Base-by-base conservation (phyloP, 768 basidiomycete genomes). In the Infundibulicybe gibba region DNA sequence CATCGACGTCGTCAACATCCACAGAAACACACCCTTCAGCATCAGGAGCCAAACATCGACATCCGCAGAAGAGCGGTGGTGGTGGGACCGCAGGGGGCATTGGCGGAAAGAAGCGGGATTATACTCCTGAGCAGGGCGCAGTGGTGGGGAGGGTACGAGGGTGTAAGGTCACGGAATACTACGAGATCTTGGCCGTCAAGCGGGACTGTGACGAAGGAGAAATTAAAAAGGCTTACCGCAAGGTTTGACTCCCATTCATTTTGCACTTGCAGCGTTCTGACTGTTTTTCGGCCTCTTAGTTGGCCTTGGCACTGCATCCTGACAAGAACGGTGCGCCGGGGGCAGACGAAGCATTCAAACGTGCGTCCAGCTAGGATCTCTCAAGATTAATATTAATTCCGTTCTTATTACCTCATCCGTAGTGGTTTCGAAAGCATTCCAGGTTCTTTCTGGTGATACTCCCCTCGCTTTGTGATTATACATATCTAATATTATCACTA, bases 381-480 rank as follows among this genome's bases (percentile, higher is more conserved):
- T 33, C 15, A 21, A 34, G 21, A 34, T 40, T 38, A 25, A 40
- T 15, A 45, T 41, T 13, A 44, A 30, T 47, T 43, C 21, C 37
- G 5, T 19, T 49, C 41, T 50, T 48, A 17, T 49, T 42, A 16
- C 47, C 44, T 20, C 41, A 30, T 49, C 45, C 46, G 10, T 59
- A 98, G 95, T 94, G 87, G 92, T 98, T 21, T 95, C 93, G 3
- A 97, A 97, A 68, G 94, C 94, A 9, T 98, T 97, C 67, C 93
- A 95, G 62, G 85, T 97, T 8, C 71, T 98, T 32, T 94, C 92
- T 61, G 87, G 87, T 83, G 40, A 53, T 42, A 31, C 10, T 32
- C 32, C 17, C 34, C 21, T 19, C 34, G 14, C 45, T 32, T 17
- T 31, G 32, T 35, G 6, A 33, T 20, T 25, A 25, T 20, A 49